Evolutionary conservation across 2,329 filamentous ascomycete genomes (phyloP), one percentile per base, ranked within the genome.

Genomic region (Pseudocercospora cruenta): DNA sequence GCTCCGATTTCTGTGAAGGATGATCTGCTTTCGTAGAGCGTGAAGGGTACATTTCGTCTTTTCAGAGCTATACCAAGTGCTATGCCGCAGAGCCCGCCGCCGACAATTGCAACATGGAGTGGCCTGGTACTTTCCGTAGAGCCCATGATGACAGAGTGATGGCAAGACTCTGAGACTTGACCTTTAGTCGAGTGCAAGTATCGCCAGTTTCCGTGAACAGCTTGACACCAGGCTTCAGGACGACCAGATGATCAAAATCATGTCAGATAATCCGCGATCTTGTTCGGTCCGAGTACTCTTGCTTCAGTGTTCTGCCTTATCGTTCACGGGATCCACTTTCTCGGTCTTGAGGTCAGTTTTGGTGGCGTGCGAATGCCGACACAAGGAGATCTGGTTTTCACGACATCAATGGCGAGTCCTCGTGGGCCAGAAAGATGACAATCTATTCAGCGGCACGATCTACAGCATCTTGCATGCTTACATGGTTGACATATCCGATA

Each of bases 11-110:
- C 87, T 22, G 80, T 81, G 69, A 89, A 89, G 9, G 78, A 78
- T 0, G 78, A 54, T 0, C 85, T 83, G 0, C 84, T 65, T 67
- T 77, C 75, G 69, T 76, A 76, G 45, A 77, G 65, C 3, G 65
- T 73, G 65, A 73, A 73, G 28, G 73, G 68, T n/a, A 77, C 70
- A 73, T 57, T 62, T 36, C 71, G 71, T 12, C 65, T 66, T 47
- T 80, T 75, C 31, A 89, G 83, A 6, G 82, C 84, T 45, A 85
- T 81, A 22, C 84, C 85, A 6, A 88, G 82, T 5, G 80, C 77
- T 22, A 88, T 80, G 33, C 87, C 87, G 54, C 82, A 83, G 60
- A 89, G 86, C 36, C 87, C 87, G 49, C 86, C 86, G 66, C 87
- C 87, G 16, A 88, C 78, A 47, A 89, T 86, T 69, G 86, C 86